A percentile compares a stretch with the other conserved stretches of the same genome.
Conservation (phyloP, 2,329 filamentous ascomycete genomes). For the Daldinia eschscholtzii region DNA sequence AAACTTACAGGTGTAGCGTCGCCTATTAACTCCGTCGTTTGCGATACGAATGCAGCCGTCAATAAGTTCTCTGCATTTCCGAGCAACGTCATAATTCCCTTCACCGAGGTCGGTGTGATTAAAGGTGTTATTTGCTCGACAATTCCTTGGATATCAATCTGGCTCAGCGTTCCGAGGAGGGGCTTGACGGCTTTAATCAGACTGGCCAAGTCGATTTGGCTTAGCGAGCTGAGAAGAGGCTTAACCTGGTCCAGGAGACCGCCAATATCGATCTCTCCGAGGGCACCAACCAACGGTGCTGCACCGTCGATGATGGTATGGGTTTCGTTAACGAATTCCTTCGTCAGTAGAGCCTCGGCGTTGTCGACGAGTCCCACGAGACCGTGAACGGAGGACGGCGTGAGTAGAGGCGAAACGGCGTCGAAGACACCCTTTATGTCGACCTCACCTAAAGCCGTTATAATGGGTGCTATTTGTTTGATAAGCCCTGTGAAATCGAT, state of each 20-base stretch:
- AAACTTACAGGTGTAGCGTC: constrained; percentile 58
- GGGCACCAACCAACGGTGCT: constrained; percentile 54
- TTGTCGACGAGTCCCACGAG: constrained; percentile 55
- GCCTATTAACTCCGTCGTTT: constrained; percentile 59
- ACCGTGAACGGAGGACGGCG: constrained; percentile 53
- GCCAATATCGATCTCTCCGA: constrained; percentile 56
- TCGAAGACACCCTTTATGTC: constrained; percentile 56
- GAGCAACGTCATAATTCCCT: constrained; percentile 54
- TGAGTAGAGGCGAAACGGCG: constrained; percentile 52
- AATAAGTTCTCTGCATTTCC: constrained; percentile 57
- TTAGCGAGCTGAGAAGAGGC: constrained; percentile 55
- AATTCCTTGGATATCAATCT: constrained; percentile 56
- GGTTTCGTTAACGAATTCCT: constrained; percentile 58
- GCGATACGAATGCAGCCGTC: constrained; percentile 56
- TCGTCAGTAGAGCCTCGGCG: constrained; percentile 55
- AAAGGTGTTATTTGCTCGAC: constrained; percentile 56
- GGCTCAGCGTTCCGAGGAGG: constrained; percentile 54
- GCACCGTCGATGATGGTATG: constrained; percentile 56
- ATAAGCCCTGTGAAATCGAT: constrained; percentile 54
- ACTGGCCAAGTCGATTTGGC: constrained; percentile 53
- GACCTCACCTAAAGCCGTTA: constrained; percentile 53
- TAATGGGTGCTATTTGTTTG: constrained; percentile 51
- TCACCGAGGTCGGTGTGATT: constrained; percentile 56
- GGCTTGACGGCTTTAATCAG: constrained; percentile 55
- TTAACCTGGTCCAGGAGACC: constrained; percentile 54